phyloP scores from a whole-genome alignment of 257 asterid species.

The Verbena officinalis region DNA sequence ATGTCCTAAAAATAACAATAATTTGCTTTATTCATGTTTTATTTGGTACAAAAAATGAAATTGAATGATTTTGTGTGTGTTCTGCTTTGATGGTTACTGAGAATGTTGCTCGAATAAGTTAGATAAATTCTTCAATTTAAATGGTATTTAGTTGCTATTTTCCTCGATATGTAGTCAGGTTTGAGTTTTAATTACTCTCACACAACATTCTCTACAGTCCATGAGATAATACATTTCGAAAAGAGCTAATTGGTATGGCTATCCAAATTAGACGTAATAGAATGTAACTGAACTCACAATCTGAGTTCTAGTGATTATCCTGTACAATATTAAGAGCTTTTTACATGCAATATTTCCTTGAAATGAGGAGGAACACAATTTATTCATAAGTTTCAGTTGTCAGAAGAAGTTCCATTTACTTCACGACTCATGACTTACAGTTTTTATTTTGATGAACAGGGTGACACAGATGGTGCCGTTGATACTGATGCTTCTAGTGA shows the following conservation, averaged over 20 bases:
- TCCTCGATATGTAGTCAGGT: not conserved
- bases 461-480: constrained; percentile 38
- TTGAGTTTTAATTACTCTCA: not conserved
- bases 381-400: constrained; percentile 16
- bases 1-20: constrained; percentile 6
- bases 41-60: not conserved
- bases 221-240: not conserved
- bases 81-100: not conserved
- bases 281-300: not conserved
- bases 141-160: constrained; percentile 3
- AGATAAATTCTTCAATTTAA: constrained; percentile 2
- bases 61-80: not conserved
- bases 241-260: not conserved
- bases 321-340: not conserved
- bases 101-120: not conserved
- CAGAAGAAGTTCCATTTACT: not conserved
- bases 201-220: not conserved
- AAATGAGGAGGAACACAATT: not conserved
- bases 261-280: not conserved
- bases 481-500: constrained; percentile 44
- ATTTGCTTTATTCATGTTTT: not conserved
- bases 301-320: constrained; percentile 2
- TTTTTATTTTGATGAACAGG: constrained; percentile 47
- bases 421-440: constrained; percentile 1
- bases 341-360: not conserved